phyloP scores from a whole-genome alignment of 257 asterid species.

The Echites panduratus region DNA sequence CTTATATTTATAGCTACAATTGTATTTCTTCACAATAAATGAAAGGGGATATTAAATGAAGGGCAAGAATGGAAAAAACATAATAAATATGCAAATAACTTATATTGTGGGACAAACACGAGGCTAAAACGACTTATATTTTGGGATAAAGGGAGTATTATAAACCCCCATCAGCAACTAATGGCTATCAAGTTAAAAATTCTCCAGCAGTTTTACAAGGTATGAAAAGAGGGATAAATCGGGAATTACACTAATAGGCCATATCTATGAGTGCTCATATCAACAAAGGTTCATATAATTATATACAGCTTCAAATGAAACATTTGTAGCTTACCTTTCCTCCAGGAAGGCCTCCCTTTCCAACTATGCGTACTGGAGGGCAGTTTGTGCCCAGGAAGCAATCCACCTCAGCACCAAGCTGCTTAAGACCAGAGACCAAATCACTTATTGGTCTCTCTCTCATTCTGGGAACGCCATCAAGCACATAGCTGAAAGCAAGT shows the following conservation, averaged over 20 bases:
- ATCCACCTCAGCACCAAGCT: slow-evolving; percentile 92
- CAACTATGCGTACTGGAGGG: slow-evolving; percentile 89
- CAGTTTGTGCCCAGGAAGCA: slow-evolving; percentile 85
- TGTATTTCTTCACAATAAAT: too few relatives aligned
- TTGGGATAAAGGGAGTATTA: too few relatives aligned
- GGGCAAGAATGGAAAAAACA: too few relatives aligned
- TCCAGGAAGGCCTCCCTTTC: slow-evolving; percentile 97
- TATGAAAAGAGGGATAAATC: slow-evolving; percentile 2
- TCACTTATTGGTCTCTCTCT: slow-evolving; percentile 99
- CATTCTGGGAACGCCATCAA: slow-evolving; percentile 99
- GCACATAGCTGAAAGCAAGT: slow-evolving; percentile 64
- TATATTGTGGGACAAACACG: too few relatives aligned
- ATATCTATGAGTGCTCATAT: background rate
- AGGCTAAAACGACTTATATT: too few relatives aligned
- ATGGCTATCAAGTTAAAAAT: background rate
- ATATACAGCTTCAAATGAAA: background rate
- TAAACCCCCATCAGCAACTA: background rate
- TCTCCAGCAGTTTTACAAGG: background rate
- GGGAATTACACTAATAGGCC: background rate
- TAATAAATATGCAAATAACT: too few relatives aligned
- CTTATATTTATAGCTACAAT: too few relatives aligned
- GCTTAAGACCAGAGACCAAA: slow-evolving; percentile 89
- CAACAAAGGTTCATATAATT: background rate
- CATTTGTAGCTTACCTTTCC: slow-evolving; percentile 56
- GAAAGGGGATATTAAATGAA: too few relatives aligned